These are phyloP conservation scores for Hypoxylon fuscum DNA, from an alignment of 495 filamentous ascomycete species.

Conservation along the genomic window DNA sequence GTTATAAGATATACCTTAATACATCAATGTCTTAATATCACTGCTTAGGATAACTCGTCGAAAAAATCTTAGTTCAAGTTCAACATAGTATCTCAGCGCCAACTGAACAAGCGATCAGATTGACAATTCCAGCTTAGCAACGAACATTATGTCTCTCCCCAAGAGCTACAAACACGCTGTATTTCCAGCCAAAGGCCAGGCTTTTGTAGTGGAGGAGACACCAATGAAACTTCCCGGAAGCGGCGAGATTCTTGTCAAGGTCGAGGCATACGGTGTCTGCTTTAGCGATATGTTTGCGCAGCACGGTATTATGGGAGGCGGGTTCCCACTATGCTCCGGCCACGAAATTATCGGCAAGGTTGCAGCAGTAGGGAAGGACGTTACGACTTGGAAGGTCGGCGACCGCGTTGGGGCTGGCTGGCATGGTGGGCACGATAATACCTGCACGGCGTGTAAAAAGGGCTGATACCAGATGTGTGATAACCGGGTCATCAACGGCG, in stretches of 20 bases:
- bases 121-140: no score
- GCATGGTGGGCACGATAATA: constrained; percentile 54
- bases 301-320: constrained; percentile 41
- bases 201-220: constrained; percentile 50
- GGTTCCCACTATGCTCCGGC: constrained; percentile 44
- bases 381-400: constrained; percentile 51
- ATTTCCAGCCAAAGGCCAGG: constrained; percentile 46
- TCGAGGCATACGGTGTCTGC: constrained; percentile 60
- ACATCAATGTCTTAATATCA: no score
- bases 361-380: constrained; percentile 55
- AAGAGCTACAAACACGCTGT: constrained; percentile 56
- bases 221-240: constrained; percentile 45
- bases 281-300: constrained; percentile 50
- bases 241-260: constrained; percentile 57
- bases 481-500: no score
- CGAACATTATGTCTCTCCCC: constrained; percentile 50
- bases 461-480: constrained; percentile 30
- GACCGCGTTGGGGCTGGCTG: constrained; percentile 57
- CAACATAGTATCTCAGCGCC: no score
- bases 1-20: no score
- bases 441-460: constrained; percentile 53
- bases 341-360: constrained; percentile 63
- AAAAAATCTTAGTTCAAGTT: no score
- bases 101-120: no score
- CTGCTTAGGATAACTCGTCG: no score